Base-by-base conservation (phyloP, 2,329 filamentous ascomycete genomes). In the Apiospora marii region DNA sequence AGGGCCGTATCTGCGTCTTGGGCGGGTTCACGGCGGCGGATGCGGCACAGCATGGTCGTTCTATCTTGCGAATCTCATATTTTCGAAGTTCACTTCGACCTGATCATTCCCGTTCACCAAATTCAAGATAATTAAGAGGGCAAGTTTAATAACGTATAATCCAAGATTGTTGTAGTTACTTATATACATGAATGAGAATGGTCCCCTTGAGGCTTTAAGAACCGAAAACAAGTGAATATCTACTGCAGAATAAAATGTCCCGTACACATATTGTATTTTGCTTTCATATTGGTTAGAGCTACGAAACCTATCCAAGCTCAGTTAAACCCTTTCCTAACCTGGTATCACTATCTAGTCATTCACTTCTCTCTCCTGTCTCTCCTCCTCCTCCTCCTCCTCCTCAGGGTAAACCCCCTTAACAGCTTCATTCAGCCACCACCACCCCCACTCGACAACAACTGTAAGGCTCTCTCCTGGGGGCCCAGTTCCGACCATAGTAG, bases 121-220 rank as follows among this genome's bases (percentile, higher is more conserved):
- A 34, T 12, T 61, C 53, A 61, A 22, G 24, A 61, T 14, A 4
- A 16, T 13, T 16, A 14, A 22, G 24, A 61, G 5, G 8, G n/a
- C 24, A 30, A 19, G 53, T 27, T 7, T 7, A 14, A 19, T 16
- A 61, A 8, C 27, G 68, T 76, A 75, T 49, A 7, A n/a, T 49
- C n/a, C 7, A 12, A 49, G 0, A n/a, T 10, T 49, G 46, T n/a
- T n/a, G 22, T 19, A 7, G 19, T 16, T n/a, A n/a, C 22, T 73
- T 77, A 78, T 79, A 76, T 76, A 76, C 74, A 71, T 77, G 75
- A 77, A 82, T 81, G 81, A 81, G 77, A 76, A 78, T 78, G 80
- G 77, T 80, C 75, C 79, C 81, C 80, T 73, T 81, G 75, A 80
- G 79, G 27, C 53, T 34, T 58, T 16, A 58, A 34, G 51, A 0